These are phyloP conservation scores for Candida sonorensis DNA, from an alignment of 805 yeast genomes.

Conservation along the genomic window DNA sequence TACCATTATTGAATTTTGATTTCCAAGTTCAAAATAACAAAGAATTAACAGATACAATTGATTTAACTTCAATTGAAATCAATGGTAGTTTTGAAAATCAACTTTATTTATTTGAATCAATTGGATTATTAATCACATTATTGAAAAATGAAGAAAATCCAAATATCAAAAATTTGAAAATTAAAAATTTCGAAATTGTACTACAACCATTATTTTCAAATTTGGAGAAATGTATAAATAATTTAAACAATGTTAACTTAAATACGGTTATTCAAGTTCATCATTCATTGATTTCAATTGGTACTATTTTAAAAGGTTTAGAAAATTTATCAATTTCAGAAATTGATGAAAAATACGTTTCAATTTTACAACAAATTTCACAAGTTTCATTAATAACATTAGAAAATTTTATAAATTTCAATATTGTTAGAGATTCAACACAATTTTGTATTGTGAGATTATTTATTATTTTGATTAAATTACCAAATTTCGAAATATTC, in stretches of 20 bases:
- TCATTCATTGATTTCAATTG: slow-evolving; percentile 81
- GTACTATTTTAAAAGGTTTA: slow-evolving; percentile 83
- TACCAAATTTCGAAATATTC: slow-evolving; percentile 29
- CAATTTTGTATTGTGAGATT: slow-evolving; percentile 84
- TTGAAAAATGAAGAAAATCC: slow-evolving; percentile 38
- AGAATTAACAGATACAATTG: slow-evolving; percentile 22
- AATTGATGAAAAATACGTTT: slow-evolving; percentile 25
- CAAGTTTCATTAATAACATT: slow-evolving; percentile 80
- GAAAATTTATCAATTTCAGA: slow-evolving; percentile 33
- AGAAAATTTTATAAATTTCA: slow-evolving; percentile 62
- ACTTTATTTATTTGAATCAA: slow-evolving; percentile 75
- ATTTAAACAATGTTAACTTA: slow-evolving; percentile 29
- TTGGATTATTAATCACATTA: slow-evolving; percentile 66
- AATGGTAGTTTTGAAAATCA: slow-evolving; percentile 68
- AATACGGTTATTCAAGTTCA: slow-evolving; percentile 66
- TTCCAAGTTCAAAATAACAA: slow-evolving; percentile 36
- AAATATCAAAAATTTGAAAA: too few relatives aligned
- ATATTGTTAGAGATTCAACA: slow-evolving; percentile 74
- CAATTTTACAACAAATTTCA: slow-evolving; percentile 36
- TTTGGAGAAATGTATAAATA: slow-evolving; percentile 56
- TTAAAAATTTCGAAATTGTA: slow-evolving; percentile 51
- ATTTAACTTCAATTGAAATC: slow-evolving; percentile 40
- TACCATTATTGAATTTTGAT: slow-evolving; percentile 57
- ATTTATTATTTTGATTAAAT: slow-evolving; percentile 59
- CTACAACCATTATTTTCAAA: slow-evolving; percentile 70